phyloP scores from a whole-genome alignment of 768 basidiomycete genomes.

The Lactifluus subvellereus region DNA sequence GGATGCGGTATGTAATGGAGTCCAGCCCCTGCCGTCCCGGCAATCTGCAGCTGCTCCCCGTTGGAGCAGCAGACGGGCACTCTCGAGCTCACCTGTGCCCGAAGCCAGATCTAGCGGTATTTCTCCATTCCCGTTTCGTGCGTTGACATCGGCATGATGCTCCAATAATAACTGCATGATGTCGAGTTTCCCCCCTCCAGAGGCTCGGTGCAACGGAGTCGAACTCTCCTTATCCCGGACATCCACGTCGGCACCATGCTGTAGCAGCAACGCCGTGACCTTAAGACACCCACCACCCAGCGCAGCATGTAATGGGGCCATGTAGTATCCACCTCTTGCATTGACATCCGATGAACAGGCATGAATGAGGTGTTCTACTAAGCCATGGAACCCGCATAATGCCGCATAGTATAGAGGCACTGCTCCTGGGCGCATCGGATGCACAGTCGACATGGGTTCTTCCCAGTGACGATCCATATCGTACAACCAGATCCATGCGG shows the following conservation, averaged over 20 bases:
- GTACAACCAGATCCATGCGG: slow-evolving; percentile 8
- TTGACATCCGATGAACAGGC: too few species aligned
- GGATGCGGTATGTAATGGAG: not conserved
- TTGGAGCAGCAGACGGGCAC: not conserved
- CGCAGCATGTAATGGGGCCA: not conserved
- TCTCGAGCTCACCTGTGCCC: too few species aligned
- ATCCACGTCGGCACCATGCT: not conserved
- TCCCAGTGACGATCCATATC: not conserved
- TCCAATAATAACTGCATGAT: not conserved
- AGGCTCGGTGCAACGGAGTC: not conserved
- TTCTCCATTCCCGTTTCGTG: too few species aligned
- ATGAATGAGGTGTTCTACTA: too few species aligned
- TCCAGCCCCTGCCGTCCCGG: not conserved
- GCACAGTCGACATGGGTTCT: not conserved
- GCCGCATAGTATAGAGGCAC: too few species aligned
- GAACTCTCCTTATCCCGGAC: not conserved
- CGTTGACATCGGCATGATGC: not conserved
- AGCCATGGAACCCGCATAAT: too few species aligned
- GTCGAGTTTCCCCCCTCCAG: not conserved
- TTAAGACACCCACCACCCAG: not conserved
- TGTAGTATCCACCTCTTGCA: not conserved
- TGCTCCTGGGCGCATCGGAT: not conserved
- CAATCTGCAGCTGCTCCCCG: not conserved
- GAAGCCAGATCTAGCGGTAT: too few species aligned
- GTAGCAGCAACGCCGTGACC: not conserved